Evolutionary conservation across 2,329 filamentous ascomycete genomes (phyloP), one percentile per base, ranked within the genome.

Genomic region (Colletotrichum lindemuthianum): DNA sequence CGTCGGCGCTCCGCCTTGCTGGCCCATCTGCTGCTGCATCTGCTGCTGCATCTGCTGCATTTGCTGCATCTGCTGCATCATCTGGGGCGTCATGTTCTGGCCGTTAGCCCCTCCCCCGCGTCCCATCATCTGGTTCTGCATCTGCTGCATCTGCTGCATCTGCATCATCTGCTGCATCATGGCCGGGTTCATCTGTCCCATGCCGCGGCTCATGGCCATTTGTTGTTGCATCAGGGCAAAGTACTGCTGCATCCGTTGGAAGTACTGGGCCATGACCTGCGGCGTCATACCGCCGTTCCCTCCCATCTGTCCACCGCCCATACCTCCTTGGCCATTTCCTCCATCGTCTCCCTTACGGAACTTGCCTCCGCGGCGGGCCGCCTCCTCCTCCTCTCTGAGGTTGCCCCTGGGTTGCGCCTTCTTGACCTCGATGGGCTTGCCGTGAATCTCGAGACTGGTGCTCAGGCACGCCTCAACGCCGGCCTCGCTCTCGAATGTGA

Each of bases 191-290:
- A 90, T 88, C 74, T 83, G 43, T 13, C 80, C 82, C 80, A 90
- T 89, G 74, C 88, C 80, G 71, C 90, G 82, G 84, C 88, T 93
- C 89, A 95, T 95, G 52, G 90, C 90, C 86, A 96, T 92, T 75
- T 96, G 91, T 72, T 95, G 92, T 78, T 97, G 93, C 92, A 97
- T 96, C 86, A 97, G 90, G 61, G 90, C 85, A 77, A 97, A 96
- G 79, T 97, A 97, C 76, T 97, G 92, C 78, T 99, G 96, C 95
- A 99, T 98, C 51, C 94, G 89, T 77, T 97, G 93, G 88, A 96
- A 97, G 80, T 98, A 97, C 76, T 97, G 94, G 2, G 96, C 96
- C 93, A 98, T 97, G 83, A 97, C 90, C 73, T 97, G 93, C 1
- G 95, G 95, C 16, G 92, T 96, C 92, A 98, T 96, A 67, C 91